A percentile compares a stretch with the other conserved stretches of the same genome.
These are phyloP conservation scores for Mycena galopus DNA, from an alignment of 768 basidiomycete genomes.

Conservation along the genomic window DNA sequence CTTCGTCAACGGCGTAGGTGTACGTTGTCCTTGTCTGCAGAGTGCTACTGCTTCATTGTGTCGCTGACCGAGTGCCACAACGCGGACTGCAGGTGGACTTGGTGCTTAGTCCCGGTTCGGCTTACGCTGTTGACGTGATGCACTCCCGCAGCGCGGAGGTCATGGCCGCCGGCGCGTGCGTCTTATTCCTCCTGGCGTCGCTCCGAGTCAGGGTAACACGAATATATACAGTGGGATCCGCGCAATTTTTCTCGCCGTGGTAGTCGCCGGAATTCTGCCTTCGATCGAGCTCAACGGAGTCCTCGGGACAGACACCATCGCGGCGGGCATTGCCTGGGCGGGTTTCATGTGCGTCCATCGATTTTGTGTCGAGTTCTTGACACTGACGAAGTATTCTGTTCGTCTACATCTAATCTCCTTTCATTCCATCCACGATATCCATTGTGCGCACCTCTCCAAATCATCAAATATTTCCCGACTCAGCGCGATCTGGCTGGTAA, in stretches of 20 bases:
- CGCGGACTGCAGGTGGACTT: conserved; percentile 61
- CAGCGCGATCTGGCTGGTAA: conserved; percentile 66
- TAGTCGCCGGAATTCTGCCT: conserved; percentile 64
- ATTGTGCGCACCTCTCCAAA: not conserved
- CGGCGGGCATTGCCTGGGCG: conserved; percentile 60
- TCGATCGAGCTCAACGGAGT: conserved; percentile 68
- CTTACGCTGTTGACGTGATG: conserved; percentile 73
- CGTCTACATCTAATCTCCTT: no score
- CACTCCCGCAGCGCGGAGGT: conserved; percentile 73
- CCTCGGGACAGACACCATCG: conserved; percentile 58
- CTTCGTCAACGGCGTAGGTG: conserved; percentile 76
- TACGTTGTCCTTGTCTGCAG: conserved; percentile 52
- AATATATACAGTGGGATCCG: conserved; percentile 65
- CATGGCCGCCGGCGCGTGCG: conserved; percentile 69
- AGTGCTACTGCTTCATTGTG: not conserved
- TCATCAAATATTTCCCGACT: not conserved
- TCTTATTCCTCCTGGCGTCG: conserved; percentile 15
- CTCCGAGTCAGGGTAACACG: no score
- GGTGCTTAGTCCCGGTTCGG: conserved; percentile 65
- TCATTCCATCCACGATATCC: no score
- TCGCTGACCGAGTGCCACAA: not conserved
- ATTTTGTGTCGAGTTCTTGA: not conserved
- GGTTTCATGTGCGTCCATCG: conserved; percentile 63
- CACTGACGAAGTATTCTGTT: no score
- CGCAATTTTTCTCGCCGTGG: conserved; percentile 56